Percentiles rank a stretch among this genome's conserved stretches.
phyloP scores from a whole-genome alignment of 805 yeast species.

The Teunomyces lycoperdinae region DNA sequence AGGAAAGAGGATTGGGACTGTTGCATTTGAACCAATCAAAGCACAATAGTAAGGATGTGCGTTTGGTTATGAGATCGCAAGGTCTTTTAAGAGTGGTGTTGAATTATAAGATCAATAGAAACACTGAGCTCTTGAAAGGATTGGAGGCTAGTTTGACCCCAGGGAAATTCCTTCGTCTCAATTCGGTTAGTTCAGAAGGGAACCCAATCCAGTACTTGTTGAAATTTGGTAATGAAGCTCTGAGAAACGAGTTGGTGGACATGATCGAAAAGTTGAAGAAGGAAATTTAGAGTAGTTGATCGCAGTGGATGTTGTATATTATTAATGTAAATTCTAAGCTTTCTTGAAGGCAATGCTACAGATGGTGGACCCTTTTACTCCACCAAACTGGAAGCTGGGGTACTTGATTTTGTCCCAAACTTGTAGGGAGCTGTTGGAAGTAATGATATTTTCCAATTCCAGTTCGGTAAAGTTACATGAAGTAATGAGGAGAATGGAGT shows the following conservation, averaged over 20 bases:
- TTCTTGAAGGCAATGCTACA: conserved; percentile 79
- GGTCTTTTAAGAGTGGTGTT: conserved; percentile 80
- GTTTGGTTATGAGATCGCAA: conserved; percentile 89
- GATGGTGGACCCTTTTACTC: conserved; percentile 81
- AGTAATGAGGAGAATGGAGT: conserved; percentile 70
- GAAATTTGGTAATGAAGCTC: conserved; percentile 61
- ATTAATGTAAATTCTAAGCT: conserved; percentile 3
- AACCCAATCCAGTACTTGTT: conserved; percentile 82
- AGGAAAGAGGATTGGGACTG: conserved; percentile 88
- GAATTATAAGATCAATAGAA: conserved; percentile 64
- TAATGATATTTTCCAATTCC: conserved; percentile 61
- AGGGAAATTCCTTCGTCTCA: conserved; percentile 77
- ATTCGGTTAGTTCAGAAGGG: conserved; percentile 58
- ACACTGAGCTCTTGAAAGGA: conserved; percentile 69
- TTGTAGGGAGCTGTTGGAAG: conserved; percentile 44
- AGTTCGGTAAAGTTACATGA: conserved; percentile 90
- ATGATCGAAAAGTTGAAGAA: conserved; percentile 37
- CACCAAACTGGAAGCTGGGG: conserved; percentile 87
- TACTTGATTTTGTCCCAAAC: conserved; percentile 70
- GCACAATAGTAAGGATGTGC: conserved; percentile 41
- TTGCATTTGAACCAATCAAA: conserved; percentile 68
- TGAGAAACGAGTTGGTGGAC: conserved; percentile 57
- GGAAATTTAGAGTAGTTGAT: background rate
- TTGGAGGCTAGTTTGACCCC: conserved; percentile 82
- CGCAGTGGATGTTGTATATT: background rate